Conservation (phyloP, 1,284 basidiomycete genomes). For the Caloboletus firmus region DNA sequence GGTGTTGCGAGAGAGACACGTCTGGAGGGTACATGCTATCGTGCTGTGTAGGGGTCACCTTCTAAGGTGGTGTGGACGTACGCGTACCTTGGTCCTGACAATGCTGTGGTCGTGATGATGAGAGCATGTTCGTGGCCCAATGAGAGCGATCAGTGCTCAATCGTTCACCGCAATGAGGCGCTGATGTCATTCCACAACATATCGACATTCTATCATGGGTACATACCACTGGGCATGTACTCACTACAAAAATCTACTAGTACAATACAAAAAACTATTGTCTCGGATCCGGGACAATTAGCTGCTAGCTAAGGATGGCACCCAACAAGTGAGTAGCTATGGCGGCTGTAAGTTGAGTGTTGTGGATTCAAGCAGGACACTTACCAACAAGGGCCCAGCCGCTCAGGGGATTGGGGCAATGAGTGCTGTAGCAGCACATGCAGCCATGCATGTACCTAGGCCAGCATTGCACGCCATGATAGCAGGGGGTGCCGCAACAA, state of each 20-base stretch:
- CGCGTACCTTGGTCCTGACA: constrained; percentile 37
- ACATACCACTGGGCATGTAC: neutral
- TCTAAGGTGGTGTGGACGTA: no score
- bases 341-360: neutral
- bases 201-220: constrained; percentile 1
- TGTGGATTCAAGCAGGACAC: neutral
- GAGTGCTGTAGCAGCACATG: constrained; percentile 42
- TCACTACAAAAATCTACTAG: neutral
- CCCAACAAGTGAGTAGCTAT: neutral
- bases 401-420: constrained; percentile 29
- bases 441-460: constrained; percentile 47
- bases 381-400: neutral
- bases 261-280: neutral
- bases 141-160: no score
- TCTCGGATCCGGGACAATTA: constrained; percentile 13
- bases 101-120: constrained; percentile 1
- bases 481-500: constrained; percentile 44
- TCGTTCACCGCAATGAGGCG: no score
- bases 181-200: neutral
- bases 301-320: neutral
- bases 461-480: constrained; percentile 52
- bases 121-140: no score
- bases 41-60: neutral
- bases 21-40: constrained; percentile 61
- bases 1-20: constrained; percentile 62